Percentiles rank a stretch among this genome's conserved stretches.
Evolutionary conservation across 441 rosid genomes (phyloP).

Genomic region (Biscutella laevigata): DNA sequence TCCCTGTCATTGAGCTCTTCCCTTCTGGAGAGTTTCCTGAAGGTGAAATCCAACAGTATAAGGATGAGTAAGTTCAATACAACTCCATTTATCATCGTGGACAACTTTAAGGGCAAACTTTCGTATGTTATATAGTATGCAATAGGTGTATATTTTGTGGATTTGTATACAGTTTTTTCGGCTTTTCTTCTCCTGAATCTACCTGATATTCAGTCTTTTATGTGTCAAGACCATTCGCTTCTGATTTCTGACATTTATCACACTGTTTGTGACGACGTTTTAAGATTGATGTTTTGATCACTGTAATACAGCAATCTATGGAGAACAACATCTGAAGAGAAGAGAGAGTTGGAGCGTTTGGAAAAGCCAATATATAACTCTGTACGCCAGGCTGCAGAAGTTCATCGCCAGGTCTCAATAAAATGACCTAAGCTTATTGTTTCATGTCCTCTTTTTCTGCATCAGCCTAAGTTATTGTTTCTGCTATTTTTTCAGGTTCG

Average conservation of each 20-base stretch:
- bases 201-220: background rate
- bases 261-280: background rate
- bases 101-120: background rate
- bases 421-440: background rate
- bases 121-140: background rate
- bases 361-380: slow-evolving; percentile 81
- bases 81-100: background rate
- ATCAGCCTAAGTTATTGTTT: slow-evolving; percentile 13
- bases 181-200: background rate
- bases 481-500: slow-evolving; percentile 45
- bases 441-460: background rate
- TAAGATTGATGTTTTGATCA: background rate
- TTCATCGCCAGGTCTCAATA: slow-evolving; percentile 74
- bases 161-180: background rate
- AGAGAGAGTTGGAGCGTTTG: slow-evolving; percentile 81
- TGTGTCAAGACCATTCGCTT: background rate
- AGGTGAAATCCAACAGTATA: slow-evolving; percentile 93
- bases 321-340: slow-evolving; percentile 95
- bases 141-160: too few species aligned
- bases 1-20: slow-evolving; percentile 66
- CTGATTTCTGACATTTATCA: background rate
- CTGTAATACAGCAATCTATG: slow-evolving; percentile 60
- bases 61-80: slow-evolving; percentile 65
- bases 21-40: slow-evolving; percentile 91
- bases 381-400: slow-evolving; percentile 94